Base-by-base conservation (phyloP, 177 flowering plant genomes). In the Telopea speciosissima region DNA sequence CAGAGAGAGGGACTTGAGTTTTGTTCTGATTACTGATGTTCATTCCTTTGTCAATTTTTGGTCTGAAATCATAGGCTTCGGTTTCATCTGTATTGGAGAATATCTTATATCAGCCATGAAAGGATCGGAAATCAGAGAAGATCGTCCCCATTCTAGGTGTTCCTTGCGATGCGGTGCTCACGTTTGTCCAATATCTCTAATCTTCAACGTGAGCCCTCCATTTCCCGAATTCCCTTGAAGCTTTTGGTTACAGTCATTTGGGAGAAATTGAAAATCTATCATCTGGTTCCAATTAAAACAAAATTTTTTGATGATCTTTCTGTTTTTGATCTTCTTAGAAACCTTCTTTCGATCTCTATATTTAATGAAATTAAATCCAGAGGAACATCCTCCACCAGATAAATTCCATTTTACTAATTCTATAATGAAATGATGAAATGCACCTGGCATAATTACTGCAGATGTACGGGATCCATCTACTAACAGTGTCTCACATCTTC, bases 391-490 rank as follows among this genome's bases (percentile, higher is more conserved):
- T 28, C 31, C 31, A 2, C 31, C 31, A 28, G 31, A 28, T 28
- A 28, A 28, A 28, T 28, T 28, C 31, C 3, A 28, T 28, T 28
- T 4, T 28, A 28, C 31, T 28, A 2, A 28, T 4, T 0, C 31
- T 28, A 28, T 28, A 44, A 44, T 8, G 54, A 49, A 12, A 12
- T 49, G 54, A 49, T 19, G 54, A 13, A 49, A 16, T 49, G 54
- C 0, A 2, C 19, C 54, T 66, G 8, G 40, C 9, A 5, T 36
- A 8, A 36, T 36, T 5, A 44, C 24, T 23, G 56, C 87, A 94
- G 97, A 69, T 90, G 89, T 88, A 83, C 64, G 97, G 96, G 60
- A 82, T 95, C 12, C 97, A 95, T 74, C 76, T 95, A 19, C 84
- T 91, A 65, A 92, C 89, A 1, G 74, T 95, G 49, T 87, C 98